These are phyloP conservation scores for Triangularia verruculosa DNA, from an alignment of 2,329 filamentous ascomycete genomes.

Conservation along the genomic window DNA sequence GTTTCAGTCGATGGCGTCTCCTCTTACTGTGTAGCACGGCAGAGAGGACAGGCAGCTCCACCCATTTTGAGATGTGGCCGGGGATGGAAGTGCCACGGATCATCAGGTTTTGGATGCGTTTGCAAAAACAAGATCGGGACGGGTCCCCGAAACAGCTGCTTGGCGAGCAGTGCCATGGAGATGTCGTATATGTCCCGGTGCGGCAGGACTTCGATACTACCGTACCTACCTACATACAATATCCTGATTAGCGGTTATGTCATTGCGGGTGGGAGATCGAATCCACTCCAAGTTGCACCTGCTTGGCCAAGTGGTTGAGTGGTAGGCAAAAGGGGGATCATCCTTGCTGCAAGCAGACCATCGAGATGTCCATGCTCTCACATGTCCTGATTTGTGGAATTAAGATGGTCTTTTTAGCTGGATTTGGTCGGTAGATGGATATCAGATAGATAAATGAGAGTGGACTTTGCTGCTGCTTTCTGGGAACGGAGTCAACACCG, in stretches of 20 bases:
- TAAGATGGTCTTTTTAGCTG: neutral
- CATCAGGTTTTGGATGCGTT: neutral
- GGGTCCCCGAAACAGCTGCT: constrained; percentile 2
- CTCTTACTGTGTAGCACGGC: neutral
- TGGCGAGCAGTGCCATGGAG: constrained; percentile 7
- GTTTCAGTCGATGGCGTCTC: constrained; percentile 14
- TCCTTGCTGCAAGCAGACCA: neutral
- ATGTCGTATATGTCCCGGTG: constrained; percentile 1
- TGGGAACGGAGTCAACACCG: neutral
- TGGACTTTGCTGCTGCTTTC: neutral
- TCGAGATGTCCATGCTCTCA: neutral
- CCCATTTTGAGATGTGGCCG: neutral
- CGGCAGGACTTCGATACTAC: neutral
- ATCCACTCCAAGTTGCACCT: neutral
- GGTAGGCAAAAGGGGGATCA: neutral
- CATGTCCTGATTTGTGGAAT: neutral
- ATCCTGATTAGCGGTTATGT: constrained; percentile 1
- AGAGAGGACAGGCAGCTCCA: neutral
- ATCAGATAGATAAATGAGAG: neutral
- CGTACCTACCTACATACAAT: neutral
- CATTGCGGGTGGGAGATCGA: neutral
- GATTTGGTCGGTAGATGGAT: too few species aligned
- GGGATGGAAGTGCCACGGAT: neutral
- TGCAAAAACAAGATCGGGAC: constrained; percentile 5
- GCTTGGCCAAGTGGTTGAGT: neutral